Percentiles rank a stretch among this genome's conserved stretches.
These are phyloP conservation scores for Borovskyia barvae DNA, from an alignment of 208 protist species.

Conservation along the genomic window DNA sequence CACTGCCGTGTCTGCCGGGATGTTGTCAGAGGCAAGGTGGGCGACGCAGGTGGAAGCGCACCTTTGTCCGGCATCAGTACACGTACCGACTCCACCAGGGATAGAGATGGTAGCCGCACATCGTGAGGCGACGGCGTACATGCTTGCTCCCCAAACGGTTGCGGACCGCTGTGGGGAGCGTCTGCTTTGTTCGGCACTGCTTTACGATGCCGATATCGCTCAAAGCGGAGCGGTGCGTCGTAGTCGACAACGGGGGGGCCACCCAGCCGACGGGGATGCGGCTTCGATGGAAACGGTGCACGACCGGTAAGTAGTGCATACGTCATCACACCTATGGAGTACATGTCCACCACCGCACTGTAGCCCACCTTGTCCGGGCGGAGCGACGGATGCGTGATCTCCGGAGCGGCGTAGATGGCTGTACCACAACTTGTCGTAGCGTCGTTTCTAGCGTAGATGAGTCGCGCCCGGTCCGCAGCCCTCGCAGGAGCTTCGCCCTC, in stretches of 20 bases:
- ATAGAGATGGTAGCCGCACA: slow-evolving; percentile 10
- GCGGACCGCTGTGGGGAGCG: background rate
- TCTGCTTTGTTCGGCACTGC: background rate
- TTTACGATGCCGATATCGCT: slow-evolving; percentile 5
- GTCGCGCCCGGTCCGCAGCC: slow-evolving; percentile 13
- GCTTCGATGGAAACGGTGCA: slow-evolving; percentile 35
- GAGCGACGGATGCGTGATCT: slow-evolving; percentile 36
- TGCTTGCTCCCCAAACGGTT: no score
- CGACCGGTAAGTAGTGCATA: slow-evolving; percentile 51
- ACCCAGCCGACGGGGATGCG: slow-evolving; percentile 8
- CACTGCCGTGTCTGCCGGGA: slow-evolving; percentile 10
- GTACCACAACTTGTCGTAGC: slow-evolving; percentile 71
- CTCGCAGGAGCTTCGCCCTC: background rate
- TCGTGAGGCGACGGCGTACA: no score
- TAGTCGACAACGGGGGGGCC: slow-evolving; percentile 23
- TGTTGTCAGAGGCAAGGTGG: background rate
- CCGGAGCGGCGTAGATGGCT: slow-evolving; percentile 68
- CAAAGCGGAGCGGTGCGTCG: slow-evolving; percentile 21
- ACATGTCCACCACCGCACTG: slow-evolving; percentile 69
- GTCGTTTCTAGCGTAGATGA: slow-evolving; percentile 38
- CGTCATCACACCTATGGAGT: slow-evolving; percentile 62
- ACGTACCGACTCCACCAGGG: slow-evolving; percentile 15
- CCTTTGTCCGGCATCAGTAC: background rate
- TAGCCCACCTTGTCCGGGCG: slow-evolving; percentile 41
- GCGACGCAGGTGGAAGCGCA: background rate